phyloP scores from a whole-genome alignment of 2,329 filamentous ascomycete genomes.

The Fusarium ambrosium region DNA sequence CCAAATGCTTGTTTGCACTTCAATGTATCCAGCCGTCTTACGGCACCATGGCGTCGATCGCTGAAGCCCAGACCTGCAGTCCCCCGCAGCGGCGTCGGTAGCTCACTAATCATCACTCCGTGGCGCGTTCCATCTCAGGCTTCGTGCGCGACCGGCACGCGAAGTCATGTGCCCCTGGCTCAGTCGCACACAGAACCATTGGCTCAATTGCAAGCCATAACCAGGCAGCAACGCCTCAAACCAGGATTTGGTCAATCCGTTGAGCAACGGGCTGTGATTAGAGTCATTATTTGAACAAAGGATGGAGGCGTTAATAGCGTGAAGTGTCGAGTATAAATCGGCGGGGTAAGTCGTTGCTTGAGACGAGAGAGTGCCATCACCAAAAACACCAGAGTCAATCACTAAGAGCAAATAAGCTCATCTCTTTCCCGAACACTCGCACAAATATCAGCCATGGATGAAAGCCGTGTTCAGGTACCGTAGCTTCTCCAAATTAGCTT shows the following conservation, averaged over 20 bases:
- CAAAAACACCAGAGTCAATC: background rate
- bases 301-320: background rate
- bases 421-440: background rate
- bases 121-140: slow-evolving; percentile 31
- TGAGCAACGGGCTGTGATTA: background rate
- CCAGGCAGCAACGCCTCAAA: slow-evolving; percentile 43
- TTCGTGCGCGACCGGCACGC: slow-evolving; percentile 37
- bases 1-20: background rate
- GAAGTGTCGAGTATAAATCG: slow-evolving; percentile 34
- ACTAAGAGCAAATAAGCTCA: background rate
- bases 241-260: slow-evolving; percentile 1
- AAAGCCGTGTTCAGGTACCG: slow-evolving; percentile 29
- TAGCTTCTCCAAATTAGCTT: background rate
- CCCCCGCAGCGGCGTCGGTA: slow-evolving; percentile 5
- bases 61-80: background rate
- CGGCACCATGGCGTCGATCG: slow-evolving; percentile 1
- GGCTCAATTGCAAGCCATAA: slow-evolving; percentile 34
- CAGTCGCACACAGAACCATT: slow-evolving; percentile 19
- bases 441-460: slow-evolving; percentile 17
- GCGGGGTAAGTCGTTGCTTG: background rate
- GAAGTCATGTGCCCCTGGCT: slow-evolving; percentile 43
- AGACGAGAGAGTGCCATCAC: background rate
- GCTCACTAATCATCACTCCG: slow-evolving; percentile 24
- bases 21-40: background rate
- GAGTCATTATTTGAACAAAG: background rate